Conservation (phyloP, 495 filamentous ascomycete species). For the Hyaloscypha finlandica region DNA sequence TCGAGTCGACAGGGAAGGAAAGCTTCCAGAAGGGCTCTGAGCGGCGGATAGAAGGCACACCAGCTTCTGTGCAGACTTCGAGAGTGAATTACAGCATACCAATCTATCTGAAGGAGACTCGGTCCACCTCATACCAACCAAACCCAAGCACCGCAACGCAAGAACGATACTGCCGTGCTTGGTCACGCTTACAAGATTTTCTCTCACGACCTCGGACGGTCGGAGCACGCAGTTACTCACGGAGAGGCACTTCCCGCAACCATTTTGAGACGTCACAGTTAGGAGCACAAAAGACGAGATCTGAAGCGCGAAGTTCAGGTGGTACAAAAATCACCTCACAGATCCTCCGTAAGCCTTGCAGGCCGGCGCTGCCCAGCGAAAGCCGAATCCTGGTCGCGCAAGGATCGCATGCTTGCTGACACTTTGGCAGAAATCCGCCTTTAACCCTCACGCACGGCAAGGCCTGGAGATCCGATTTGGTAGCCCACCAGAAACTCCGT, state of each 20-base stretch:
- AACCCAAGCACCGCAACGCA: slow-evolving; percentile 1
- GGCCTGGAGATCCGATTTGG: slow-evolving; percentile 5
- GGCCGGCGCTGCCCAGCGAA: slow-evolving; percentile 5
- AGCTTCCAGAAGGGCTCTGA: slow-evolving; percentile 13
- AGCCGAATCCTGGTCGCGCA: slow-evolving; percentile 7
- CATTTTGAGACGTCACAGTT: slow-evolving; percentile 8
- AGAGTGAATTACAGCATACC: slow-evolving; percentile 5
- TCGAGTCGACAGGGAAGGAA: neutral
- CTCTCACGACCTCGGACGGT: slow-evolving; percentile 7
- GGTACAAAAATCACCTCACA: slow-evolving; percentile 16
- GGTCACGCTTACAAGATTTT: slow-evolving; percentile 17
- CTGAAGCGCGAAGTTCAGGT: neutral
- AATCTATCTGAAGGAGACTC: slow-evolving; percentile 8
- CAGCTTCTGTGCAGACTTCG: neutral
- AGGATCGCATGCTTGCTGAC: slow-evolving; percentile 16
- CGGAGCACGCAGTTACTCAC: slow-evolving; percentile 3
- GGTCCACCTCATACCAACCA: slow-evolving; percentile 7
- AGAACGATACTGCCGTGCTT: slow-evolving; percentile 2
- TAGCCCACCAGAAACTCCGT: neutral
- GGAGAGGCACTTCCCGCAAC: slow-evolving; percentile 15
- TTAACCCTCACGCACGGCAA: neutral
- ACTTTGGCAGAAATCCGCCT: slow-evolving; percentile 14
- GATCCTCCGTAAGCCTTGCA: slow-evolving; percentile 5
- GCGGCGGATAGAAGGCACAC: slow-evolving; percentile 9
- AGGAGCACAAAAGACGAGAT: neutral